phyloP scores from a whole-genome alignment of 768 basidiomycete genomes.

The Chalciporus chontae region DNA sequence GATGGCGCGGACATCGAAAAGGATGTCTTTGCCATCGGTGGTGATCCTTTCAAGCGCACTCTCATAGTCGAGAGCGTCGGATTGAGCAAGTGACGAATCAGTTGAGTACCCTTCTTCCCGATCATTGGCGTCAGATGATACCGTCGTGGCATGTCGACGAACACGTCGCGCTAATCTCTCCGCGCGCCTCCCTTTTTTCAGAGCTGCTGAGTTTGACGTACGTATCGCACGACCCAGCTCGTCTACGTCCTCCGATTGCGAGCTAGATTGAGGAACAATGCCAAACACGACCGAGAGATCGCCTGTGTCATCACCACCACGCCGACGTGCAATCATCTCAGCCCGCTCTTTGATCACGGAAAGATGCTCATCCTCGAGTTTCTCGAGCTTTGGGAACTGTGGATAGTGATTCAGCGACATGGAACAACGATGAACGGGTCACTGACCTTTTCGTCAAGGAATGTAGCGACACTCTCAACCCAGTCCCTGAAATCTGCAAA shows the following conservation, averaged over 20 bases:
- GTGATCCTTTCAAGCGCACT: slow-evolving; percentile 56
- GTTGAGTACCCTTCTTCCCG: slow-evolving; percentile 85
- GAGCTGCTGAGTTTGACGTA: slow-evolving; percentile 41
- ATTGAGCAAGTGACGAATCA: slow-evolving; percentile 65
- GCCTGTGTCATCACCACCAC: slow-evolving; percentile 74
- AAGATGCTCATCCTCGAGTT: slow-evolving; percentile 69
- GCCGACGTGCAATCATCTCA: slow-evolving; percentile 64
- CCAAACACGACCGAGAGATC: slow-evolving; percentile 74
- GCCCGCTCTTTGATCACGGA: slow-evolving; percentile 72
- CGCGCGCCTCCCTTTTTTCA: slow-evolving; percentile 52
- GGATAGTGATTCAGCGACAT: background rate
- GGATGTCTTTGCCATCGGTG: slow-evolving; percentile 49
- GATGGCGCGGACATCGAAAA: slow-evolving; percentile 78
- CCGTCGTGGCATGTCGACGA: slow-evolving; percentile 36
- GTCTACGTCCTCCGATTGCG: slow-evolving; percentile 47
- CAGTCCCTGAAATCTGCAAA: slow-evolving; percentile 75
- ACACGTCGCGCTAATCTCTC: slow-evolving; percentile 58
- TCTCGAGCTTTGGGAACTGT: slow-evolving; percentile 77
- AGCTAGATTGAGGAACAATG: slow-evolving; percentile 34
- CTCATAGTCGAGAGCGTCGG: slow-evolving; percentile 68
- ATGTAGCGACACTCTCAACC: slow-evolving; percentile 79
- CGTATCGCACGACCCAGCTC: slow-evolving; percentile 57
- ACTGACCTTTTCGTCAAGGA: slow-evolving; percentile 82
- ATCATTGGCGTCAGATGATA: slow-evolving; percentile 20
- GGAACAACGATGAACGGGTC: background rate